Conservation (phyloP, 108 stramenopile species). For the Nitzschia sp. region DNA sequence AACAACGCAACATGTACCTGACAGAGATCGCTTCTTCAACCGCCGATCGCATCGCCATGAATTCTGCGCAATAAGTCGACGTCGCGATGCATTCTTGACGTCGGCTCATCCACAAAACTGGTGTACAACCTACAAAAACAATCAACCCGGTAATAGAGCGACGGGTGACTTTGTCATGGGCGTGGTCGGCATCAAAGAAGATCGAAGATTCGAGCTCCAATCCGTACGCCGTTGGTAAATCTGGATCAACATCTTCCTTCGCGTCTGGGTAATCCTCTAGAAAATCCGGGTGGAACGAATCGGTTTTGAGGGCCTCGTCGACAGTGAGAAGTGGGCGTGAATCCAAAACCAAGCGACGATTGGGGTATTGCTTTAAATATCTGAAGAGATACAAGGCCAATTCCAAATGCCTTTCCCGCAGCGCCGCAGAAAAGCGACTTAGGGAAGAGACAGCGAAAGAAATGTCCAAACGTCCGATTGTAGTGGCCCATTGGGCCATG, state of each 20-base stretch:
- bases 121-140: conserved; percentile 48
- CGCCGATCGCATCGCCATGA: conserved; percentile 40
- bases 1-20: background rate
- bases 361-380: too few species aligned
- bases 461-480: conserved; percentile 51
- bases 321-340: too few species aligned
- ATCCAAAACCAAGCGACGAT: too few species aligned
- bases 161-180: background rate
- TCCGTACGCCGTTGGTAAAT: background rate
- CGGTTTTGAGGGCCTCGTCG: too few species aligned
- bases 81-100: conserved; percentile 26
- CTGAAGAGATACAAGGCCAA: too few species aligned
- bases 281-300: background rate
- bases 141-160: conserved; percentile 42
- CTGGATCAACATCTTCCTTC: background rate
- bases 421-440: too few species aligned
- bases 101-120: conserved; percentile 43
- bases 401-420: too few species aligned
- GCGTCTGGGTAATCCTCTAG: background rate
- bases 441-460: too few species aligned
- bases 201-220: background rate
- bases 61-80: conserved; percentile 19
- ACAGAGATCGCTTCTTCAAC: background rate
- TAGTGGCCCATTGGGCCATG: conserved; percentile 45
- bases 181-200: background rate